Percentiles rank a stretch among this genome's conserved stretches.
Evolutionary conservation across 140 eudicot genomes (phyloP).

Genomic region (Flaveria floridana): DNA sequence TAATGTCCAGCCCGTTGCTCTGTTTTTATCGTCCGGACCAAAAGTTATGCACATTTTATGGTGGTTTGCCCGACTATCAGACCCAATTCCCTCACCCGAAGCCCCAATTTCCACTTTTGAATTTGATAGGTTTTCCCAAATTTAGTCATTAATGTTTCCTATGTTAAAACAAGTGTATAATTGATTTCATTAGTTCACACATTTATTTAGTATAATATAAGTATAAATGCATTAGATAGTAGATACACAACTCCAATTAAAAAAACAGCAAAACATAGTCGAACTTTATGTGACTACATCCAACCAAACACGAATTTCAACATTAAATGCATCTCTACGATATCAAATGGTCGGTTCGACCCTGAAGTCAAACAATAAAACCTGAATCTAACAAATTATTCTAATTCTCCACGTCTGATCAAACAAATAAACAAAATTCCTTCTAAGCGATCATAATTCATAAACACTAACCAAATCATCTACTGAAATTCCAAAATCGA

Average conservation of each 20-base stretch:
- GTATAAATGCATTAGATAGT: background rate
- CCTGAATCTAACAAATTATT: slow-evolving; percentile 10
- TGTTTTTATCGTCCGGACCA: no score
- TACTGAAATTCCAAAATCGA: background rate
- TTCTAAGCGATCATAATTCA: slow-evolving; percentile 11
- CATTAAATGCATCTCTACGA: slow-evolving; percentile 25
- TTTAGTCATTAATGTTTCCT: background rate
- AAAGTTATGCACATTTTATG: no score
- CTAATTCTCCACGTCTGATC: background rate
- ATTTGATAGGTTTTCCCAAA: background rate
- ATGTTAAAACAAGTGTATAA: background rate
- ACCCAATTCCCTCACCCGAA: background rate
- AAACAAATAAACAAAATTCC: background rate
- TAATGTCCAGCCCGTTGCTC: no score
- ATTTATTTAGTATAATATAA: background rate
- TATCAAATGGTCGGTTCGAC: slow-evolving; percentile 10
- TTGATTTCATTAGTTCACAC: background rate
- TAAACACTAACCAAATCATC: background rate
- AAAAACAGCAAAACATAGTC: background rate
- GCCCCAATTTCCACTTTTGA: background rate
- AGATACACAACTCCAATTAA: background rate
- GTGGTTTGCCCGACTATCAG: background rate
- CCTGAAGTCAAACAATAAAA: slow-evolving; percentile 16
- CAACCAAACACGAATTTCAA: background rate
- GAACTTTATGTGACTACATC: background rate